Evolutionary conservation across 2,329 filamentous ascomycete species (phyloP).

Genomic region (Trichoderma sp.): DNA sequence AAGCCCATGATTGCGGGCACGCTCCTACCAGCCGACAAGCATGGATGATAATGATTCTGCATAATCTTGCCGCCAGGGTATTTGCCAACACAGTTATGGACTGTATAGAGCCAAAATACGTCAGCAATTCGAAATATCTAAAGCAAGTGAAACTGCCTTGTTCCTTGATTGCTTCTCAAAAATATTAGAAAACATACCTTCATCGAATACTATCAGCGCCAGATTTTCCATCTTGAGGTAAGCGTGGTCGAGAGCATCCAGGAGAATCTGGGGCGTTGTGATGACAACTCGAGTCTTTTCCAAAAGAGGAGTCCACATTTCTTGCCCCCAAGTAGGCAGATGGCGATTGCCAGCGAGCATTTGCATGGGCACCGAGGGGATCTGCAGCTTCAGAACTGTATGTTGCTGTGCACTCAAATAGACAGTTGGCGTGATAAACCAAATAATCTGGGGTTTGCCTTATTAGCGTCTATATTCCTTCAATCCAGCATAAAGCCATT

Average conservation of each 20-base stretch:
- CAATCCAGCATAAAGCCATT: neutral
- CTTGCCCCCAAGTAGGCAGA: slow-evolving; percentile 72
- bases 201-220: slow-evolving; percentile 77
- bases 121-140: neutral
- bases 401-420: slow-evolving; percentile 69
- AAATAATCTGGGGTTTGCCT: slow-evolving; percentile 55
- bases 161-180: neutral
- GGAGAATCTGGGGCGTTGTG: slow-evolving; percentile 74
- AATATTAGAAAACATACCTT: slow-evolving; percentile 60
- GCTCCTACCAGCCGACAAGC: slow-evolving; percentile 41
- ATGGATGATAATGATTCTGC: slow-evolving; percentile 67
- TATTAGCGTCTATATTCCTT: neutral
- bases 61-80: slow-evolving; percentile 73
- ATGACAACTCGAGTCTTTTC: slow-evolving; percentile 71
- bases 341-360: slow-evolving; percentile 70
- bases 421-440: slow-evolving; percentile 75
- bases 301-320: slow-evolving; percentile 70
- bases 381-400: slow-evolving; percentile 61
- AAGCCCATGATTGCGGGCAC: slow-evolving; percentile 75
- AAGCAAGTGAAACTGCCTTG: neutral
- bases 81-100: slow-evolving; percentile 72
- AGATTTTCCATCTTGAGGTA: slow-evolving; percentile 70
- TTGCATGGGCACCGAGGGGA: slow-evolving; percentile 62
- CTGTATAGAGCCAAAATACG: slow-evolving; percentile 46
- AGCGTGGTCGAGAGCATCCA: slow-evolving; percentile 73